These are phyloP conservation scores for Geotrichum reessii DNA, from an alignment of 1,139 yeast genomes.

Conservation along the genomic window DNA sequence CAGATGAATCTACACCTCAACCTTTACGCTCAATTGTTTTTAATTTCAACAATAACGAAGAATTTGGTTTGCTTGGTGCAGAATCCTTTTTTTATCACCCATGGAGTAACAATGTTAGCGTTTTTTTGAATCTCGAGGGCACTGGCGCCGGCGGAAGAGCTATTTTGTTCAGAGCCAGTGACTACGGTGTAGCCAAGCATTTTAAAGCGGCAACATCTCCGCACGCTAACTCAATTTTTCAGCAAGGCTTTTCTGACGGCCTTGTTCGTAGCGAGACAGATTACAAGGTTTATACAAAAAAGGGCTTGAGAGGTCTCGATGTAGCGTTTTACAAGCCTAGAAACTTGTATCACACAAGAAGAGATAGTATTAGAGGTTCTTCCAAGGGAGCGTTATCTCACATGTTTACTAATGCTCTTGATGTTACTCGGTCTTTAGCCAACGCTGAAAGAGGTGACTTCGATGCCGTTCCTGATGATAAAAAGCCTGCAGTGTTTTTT, in stretches of 20 bases:
- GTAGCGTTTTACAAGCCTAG: slow-evolving; percentile 72
- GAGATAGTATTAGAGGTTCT: slow-evolving; percentile 64
- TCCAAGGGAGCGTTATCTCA: slow-evolving; percentile 69
- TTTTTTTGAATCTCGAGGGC: slow-evolving; percentile 85
- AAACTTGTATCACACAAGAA: slow-evolving; percentile 71
- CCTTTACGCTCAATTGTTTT: slow-evolving; percentile 71
- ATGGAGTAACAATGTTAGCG: slow-evolving; percentile 59
- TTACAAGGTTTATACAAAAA: slow-evolving; percentile 60
- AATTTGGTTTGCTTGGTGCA: slow-evolving; percentile 84
- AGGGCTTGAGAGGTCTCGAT: slow-evolving; percentile 79
- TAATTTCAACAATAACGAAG: slow-evolving; percentile 87
- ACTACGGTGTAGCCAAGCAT: slow-evolving; percentile 62
- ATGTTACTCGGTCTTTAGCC: slow-evolving; percentile 45
- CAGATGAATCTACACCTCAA: slow-evolving; percentile 39
- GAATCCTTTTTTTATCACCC: slow-evolving; percentile 66
- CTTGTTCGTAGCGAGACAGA: slow-evolving; percentile 79
- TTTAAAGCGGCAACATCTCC: slow-evolving; percentile 50
- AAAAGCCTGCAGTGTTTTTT: slow-evolving; percentile 50
- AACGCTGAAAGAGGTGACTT: slow-evolving; percentile 38
- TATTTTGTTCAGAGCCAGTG: slow-evolving; percentile 75
- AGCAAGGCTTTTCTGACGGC: slow-evolving; percentile 75
- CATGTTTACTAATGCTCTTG: slow-evolving; percentile 69
- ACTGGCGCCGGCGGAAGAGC: slow-evolving; percentile 94
- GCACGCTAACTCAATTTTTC: slow-evolving; percentile 71
- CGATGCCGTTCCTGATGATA: slow-evolving; percentile 27